A percentile compares a stretch with the other conserved stretches of the same genome.
Conservation (phyloP, 2,329 filamentous ascomycete species). For the Fusarium ambrosium region DNA sequence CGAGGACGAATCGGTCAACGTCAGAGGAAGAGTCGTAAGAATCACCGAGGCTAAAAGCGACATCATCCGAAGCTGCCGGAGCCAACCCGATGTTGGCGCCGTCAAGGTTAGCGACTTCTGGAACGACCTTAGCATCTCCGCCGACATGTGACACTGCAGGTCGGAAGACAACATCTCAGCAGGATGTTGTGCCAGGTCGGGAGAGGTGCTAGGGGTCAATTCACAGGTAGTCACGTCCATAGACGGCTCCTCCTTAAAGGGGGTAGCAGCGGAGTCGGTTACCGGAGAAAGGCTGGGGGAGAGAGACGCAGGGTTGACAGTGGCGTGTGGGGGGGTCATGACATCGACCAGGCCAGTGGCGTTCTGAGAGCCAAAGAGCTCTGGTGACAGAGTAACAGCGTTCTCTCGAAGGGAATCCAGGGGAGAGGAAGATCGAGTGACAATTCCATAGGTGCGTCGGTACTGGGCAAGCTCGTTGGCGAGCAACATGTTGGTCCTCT, state of each 20-base stretch:
- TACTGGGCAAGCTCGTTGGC: conserved; percentile 65
- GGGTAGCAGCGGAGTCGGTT: conserved; percentile 56
- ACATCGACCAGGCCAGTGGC: conserved; percentile 58
- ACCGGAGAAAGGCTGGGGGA: conserved; percentile 70
- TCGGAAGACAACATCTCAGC: conserved; percentile 98
- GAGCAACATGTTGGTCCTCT: conserved; percentile 65
- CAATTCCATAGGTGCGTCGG: conserved; percentile 58
- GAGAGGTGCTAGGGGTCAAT: conserved; percentile 62
- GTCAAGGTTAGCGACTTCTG: conserved; percentile 57
- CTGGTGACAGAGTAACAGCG: conserved; percentile 69
- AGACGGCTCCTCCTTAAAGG: conserved; percentile 47
- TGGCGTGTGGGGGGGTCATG: conserved; percentile 56
- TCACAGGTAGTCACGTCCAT: conserved; percentile 43
- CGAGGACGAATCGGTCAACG: conserved; percentile 81
- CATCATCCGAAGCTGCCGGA: conserved; percentile 70
- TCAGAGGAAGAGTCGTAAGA: conserved; percentile 76
- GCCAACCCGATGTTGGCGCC: conserved; percentile 58
- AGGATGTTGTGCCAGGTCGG: conserved; percentile 99
- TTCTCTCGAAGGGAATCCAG: conserved; percentile 59
- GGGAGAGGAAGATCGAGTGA: conserved; percentile 57
- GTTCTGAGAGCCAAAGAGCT: conserved; percentile 67
- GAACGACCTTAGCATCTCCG: conserved; percentile 67
- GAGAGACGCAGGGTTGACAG: conserved; percentile 72
- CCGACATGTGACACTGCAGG: conserved; percentile 99
- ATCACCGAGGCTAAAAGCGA: conserved; percentile 77